Evolutionary conservation across 805 yeast genomes (phyloP).

Genomic region (Hanseniaspora thailandica): DNA sequence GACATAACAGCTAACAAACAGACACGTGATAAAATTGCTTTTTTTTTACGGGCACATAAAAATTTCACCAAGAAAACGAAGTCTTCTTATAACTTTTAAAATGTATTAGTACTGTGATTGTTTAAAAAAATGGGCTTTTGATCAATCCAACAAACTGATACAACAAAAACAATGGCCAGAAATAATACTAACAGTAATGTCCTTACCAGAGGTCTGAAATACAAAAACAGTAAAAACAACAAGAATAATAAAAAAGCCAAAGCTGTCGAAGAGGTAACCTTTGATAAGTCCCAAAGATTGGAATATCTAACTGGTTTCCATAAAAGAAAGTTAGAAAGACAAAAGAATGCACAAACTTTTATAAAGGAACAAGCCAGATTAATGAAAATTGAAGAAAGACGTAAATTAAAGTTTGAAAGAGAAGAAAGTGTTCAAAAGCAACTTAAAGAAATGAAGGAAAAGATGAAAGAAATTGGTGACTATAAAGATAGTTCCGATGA

Average conservation of each 20-base stretch:
- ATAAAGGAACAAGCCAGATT: slow-evolving; percentile 66
- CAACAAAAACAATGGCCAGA: slow-evolving; percentile 18
- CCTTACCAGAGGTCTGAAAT: slow-evolving; percentile 75
- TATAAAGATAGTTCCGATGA: slow-evolving; percentile 20
- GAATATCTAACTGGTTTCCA: slow-evolving; percentile 92
- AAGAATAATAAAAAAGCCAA: slow-evolving; percentile 39
- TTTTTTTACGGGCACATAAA: no score
- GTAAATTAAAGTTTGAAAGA: slow-evolving; percentile 49
- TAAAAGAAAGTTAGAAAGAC: slow-evolving; percentile 78
- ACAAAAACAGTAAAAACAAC: slow-evolving; percentile 53
- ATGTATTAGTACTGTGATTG: no score
- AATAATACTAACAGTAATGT: slow-evolving; percentile 57
- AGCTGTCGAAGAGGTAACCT: slow-evolving; percentile 68
- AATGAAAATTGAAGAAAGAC: slow-evolving; percentile 65
- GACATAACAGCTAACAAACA: neutral
- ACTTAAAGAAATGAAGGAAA: slow-evolving; percentile 27
- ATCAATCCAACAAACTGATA: neutral
- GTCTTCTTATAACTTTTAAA: neutral
- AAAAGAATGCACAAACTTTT: slow-evolving; percentile 70
- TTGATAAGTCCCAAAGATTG: slow-evolving; percentile 65
- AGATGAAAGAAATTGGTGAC: slow-evolving; percentile 24
- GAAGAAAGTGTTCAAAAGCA: slow-evolving; percentile 54
- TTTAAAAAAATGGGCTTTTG: no score
- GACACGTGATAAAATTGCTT: neutral
- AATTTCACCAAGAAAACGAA: neutral